Conservation (phyloP, 495 filamentous ascomycete genomes). For the Penicillium crystallinum region DNA sequence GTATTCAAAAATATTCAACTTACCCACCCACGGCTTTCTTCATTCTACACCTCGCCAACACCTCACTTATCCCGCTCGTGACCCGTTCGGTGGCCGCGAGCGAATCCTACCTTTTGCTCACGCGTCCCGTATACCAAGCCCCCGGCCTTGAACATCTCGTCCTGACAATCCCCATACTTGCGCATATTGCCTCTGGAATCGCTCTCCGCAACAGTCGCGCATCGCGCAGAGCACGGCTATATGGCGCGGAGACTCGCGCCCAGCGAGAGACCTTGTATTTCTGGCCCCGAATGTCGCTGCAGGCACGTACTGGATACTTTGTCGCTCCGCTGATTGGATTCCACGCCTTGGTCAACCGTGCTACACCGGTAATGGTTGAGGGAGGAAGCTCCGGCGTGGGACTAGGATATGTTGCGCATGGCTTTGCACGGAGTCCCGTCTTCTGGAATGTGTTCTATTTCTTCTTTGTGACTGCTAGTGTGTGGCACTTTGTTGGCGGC, state of each 20-base stretch:
- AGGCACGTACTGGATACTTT: slow-evolving; percentile 61
- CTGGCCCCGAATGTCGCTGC: slow-evolving; percentile 65
- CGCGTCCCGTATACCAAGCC: slow-evolving; percentile 75
- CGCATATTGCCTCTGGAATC: slow-evolving; percentile 61
- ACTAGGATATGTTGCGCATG: slow-evolving; percentile 78
- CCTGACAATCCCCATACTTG: slow-evolving; percentile 40
- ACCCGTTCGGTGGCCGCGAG: slow-evolving; percentile 48
- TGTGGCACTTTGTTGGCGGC: slow-evolving; percentile 80
- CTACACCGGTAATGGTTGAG: slow-evolving; percentile 65
- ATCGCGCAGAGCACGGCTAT: slow-evolving; percentile 58
- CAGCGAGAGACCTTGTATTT: slow-evolving; percentile 35
- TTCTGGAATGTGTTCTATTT: slow-evolving; percentile 64
- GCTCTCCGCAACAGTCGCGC: slow-evolving; percentile 70
- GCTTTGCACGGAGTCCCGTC: slow-evolving; percentile 62
- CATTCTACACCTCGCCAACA: slow-evolving; percentile 72
- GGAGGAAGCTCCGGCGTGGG: slow-evolving; percentile 79
- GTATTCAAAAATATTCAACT: slow-evolving; percentile 79
- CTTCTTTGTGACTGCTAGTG: slow-evolving; percentile 61
- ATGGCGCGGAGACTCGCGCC: slow-evolving; percentile 54
- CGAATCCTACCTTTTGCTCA: slow-evolving; percentile 57
- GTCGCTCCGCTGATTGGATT: slow-evolving; percentile 58
- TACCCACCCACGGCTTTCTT: slow-evolving; percentile 81
- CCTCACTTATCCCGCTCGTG: slow-evolving; percentile 65
- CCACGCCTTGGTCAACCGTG: slow-evolving; percentile 68
- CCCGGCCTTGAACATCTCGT: slow-evolving; percentile 42